Percentiles rank a stretch among this genome's conserved stretches.
phyloP scores from a whole-genome alignment of 1,284 basidiomycete genomes.

The Stereum hirsutum region DNA sequence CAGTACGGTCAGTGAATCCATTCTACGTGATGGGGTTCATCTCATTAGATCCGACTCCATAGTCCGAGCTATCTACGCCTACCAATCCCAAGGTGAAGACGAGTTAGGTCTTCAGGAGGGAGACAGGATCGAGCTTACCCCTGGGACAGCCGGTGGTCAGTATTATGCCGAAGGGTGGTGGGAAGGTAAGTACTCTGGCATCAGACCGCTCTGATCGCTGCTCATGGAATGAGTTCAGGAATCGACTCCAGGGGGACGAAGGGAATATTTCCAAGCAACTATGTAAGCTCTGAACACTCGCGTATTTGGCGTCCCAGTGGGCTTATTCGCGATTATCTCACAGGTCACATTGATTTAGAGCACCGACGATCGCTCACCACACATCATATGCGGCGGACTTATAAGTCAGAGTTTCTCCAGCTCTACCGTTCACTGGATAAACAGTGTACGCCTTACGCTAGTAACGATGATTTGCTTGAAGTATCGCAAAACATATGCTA shows the following conservation, averaged over 20 bases:
- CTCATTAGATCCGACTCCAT: neutral
- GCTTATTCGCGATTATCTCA: too few relatives aligned
- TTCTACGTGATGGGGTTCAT: constrained; percentile 4
- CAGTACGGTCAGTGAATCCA: constrained; percentile 32
- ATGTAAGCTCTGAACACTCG: constrained; percentile 58
- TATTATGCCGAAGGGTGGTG: constrained; percentile 73
- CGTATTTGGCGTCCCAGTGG: too few relatives aligned
- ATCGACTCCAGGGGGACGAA: constrained; percentile 49
- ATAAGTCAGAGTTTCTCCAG: too few relatives aligned
- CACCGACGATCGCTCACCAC: too few relatives aligned
- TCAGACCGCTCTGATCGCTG: constrained; percentile 5
- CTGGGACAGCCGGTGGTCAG: constrained; percentile 46
- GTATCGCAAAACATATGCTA: too few relatives aligned
- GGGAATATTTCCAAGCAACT: constrained; percentile 80
- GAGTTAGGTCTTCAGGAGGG: constrained; percentile 62
- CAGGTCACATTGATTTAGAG: too few relatives aligned
- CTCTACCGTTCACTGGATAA: too few relatives aligned
- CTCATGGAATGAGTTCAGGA: constrained; percentile 30
- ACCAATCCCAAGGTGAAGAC: constrained; percentile 56
- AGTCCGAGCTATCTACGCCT: constrained; percentile 70
- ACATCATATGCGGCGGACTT: too few relatives aligned
- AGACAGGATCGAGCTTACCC: constrained; percentile 53
- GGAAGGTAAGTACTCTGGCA: constrained; percentile 46
- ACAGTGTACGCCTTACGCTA: too few relatives aligned
- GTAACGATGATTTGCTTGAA: too few relatives aligned